Percentiles rank a stretch among this genome's conserved stretches.
These are phyloP conservation scores for Sporisorium iseilematis-ciliati DNA, from an alignment of 1,284 basidiomycete genomes.

Conservation along the genomic window DNA sequence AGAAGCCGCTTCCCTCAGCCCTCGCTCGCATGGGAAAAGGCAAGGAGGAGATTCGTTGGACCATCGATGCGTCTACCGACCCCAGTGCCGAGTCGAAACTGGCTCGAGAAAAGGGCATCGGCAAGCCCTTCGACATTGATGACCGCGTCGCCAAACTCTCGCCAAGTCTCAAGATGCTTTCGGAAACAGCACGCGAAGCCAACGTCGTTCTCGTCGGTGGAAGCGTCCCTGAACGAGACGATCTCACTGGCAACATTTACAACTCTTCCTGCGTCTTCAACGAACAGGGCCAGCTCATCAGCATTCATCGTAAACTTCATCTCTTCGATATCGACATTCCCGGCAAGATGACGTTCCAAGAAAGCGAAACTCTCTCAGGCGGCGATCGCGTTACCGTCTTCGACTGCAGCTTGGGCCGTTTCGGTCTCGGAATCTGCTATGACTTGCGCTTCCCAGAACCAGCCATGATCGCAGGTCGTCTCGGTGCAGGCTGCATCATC, in stretches of 20 bases:
- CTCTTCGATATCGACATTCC: conserved; percentile 99
- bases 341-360: conserved; percentile 97
- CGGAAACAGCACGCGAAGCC: conserved; percentile 83
- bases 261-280: conserved; percentile 77
- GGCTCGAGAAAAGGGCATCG: conserved; percentile 46
- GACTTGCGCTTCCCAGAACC: conserved; percentile 90
- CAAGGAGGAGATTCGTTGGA: conserved; percentile 53
- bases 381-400: conserved; percentile 84
- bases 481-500: conserved; percentile 88
- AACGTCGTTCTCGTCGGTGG: conserved; percentile 92
- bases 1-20: conserved; percentile 49
- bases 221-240: conserved; percentile 66
- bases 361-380: conserved; percentile 90
- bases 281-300: conserved; percentile 85
- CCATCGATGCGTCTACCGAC: conserved; percentile 51
- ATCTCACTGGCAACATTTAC: conserved; percentile 60
- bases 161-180: conserved; percentile 83
- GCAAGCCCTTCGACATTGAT: conserved; percentile 73
- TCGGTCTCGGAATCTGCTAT: conserved; percentile 88
- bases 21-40: conserved; percentile 42
- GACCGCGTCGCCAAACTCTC: conserved; percentile 71
- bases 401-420: conserved; percentile 91
- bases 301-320: conserved; percentile 92
- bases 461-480: conserved; percentile 87
- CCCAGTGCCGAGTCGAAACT: conserved; percentile 38